Percentiles rank a stretch among this genome's conserved stretches.
Conservation (phyloP, 257 asterid species). For the Handroanthus guayacan region DNA sequence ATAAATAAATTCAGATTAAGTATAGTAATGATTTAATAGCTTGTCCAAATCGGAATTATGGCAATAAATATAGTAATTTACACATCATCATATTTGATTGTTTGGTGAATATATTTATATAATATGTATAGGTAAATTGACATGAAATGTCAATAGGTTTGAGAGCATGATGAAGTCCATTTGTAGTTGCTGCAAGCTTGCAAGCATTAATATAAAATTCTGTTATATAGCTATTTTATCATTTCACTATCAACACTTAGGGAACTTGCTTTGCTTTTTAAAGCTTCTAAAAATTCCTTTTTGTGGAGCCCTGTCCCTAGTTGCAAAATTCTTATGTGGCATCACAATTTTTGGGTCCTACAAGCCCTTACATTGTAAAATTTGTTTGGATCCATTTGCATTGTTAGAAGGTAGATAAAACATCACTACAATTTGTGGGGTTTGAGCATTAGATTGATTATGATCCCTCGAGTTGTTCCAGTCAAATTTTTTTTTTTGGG, state of each 20-base stretch:
- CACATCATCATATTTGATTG: too few relatives aligned
- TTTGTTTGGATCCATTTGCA: constrained; percentile 15
- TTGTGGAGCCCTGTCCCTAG: background rate
- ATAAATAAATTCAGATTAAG: too few relatives aligned
- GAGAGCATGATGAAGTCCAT: constrained; percentile 14
- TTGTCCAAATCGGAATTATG: too few relatives aligned
- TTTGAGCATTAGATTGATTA: background rate
- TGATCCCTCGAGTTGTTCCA: background rate
- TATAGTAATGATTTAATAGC: too few relatives aligned
- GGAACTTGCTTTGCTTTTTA: background rate
- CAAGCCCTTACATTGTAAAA: background rate
- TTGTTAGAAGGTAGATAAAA: background rate
- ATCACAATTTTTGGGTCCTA: background rate
- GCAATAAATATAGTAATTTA: too few relatives aligned
- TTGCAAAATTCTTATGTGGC: constrained; percentile 3
- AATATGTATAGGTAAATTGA: background rate
- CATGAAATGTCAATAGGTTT: background rate
- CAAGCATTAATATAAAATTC: constrained; percentile 21
- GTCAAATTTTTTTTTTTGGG: background rate
- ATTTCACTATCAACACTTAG: constrained; percentile 8
- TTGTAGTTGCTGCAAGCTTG: constrained; percentile 45
- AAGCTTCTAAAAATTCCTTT: background rate
- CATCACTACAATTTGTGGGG: background rate
- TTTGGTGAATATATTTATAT: background rate
- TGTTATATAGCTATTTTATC: constrained; percentile 16